phyloP scores from a whole-genome alignment of 177 flowering plant species.

The Vitis hybrid region DNA sequence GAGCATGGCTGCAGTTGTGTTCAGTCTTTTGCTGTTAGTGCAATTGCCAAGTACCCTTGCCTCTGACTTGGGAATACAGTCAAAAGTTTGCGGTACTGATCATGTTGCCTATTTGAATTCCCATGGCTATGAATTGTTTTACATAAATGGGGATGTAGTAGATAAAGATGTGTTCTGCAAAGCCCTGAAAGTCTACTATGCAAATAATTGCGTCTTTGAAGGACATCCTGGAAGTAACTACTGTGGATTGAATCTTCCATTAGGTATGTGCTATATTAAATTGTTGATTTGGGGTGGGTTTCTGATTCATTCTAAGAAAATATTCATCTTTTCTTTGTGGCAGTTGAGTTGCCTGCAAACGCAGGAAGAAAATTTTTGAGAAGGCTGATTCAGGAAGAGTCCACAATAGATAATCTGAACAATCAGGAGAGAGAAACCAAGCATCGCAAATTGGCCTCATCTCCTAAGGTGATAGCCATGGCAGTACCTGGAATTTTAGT shows the following conservation, averaged over 20 bases:
- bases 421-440: slow-evolving; percentile 16
- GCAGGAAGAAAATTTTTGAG: slow-evolving; percentile 47
- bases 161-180: slow-evolving; percentile 47
- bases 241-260: slow-evolving; percentile 29
- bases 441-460: slow-evolving; percentile 8
- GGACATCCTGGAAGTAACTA: slow-evolving; percentile 14
- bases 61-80: slow-evolving; percentile 25
- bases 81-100: slow-evolving; percentile 38
- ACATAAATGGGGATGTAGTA: slow-evolving; percentile 44
- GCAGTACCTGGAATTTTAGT: slow-evolving; percentile 51
- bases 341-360: slow-evolving; percentile 33
- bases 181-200: slow-evolving; percentile 28
- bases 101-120: slow-evolving; percentile 29
- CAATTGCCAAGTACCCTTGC: slow-evolving; percentile 20
- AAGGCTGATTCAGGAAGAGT: slow-evolving; percentile 19
- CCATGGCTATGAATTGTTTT: slow-evolving; percentile 30
- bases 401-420: slow-evolving; percentile 12
- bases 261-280: slow-evolving; percentile 26
- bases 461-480: slow-evolving; percentile 34
- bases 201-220: slow-evolving; percentile 29
- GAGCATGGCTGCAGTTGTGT: slow-evolving; percentile 9
- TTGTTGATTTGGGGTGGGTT: not conserved
- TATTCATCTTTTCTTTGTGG: slow-evolving; percentile 7
- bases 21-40: slow-evolving; percentile 14
- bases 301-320: not conserved